Percentiles rank a stretch among this genome's conserved stretches.
Conservation (phyloP, 768 basidiomycete species). For the Termitomyces sp. region DNA sequence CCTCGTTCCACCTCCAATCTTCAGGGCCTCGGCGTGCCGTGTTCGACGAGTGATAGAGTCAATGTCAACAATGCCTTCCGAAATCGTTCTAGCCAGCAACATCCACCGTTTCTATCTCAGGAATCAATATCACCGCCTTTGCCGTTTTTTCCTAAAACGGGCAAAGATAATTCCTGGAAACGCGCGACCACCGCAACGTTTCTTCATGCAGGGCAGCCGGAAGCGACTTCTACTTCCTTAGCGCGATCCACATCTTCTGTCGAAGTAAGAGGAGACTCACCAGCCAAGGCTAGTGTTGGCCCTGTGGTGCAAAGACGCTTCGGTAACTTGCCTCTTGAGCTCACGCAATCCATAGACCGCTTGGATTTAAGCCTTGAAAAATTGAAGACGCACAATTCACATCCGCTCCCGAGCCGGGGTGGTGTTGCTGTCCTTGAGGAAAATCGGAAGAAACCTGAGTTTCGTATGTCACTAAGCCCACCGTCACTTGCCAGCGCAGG, state of each 20-base stretch:
- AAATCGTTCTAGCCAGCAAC: not conserved
- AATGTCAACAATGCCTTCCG: not conserved
- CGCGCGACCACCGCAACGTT: slow-evolving; percentile 4
- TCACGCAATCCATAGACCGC: slow-evolving; percentile 24
- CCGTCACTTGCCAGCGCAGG: slow-evolving; percentile 16
- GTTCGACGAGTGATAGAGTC: not conserved
- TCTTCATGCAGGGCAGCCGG: not conserved
- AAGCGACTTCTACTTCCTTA: not conserved
- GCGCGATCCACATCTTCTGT: not conserved
- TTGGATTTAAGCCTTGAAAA: slow-evolving; percentile 26
- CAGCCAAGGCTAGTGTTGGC: not conserved
- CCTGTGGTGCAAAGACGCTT: not conserved
- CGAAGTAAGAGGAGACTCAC: not conserved
- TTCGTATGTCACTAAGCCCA: slow-evolving; percentile 1
- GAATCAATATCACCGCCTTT: not conserved
- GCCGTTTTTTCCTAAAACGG: not conserved
- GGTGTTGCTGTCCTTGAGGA: not conserved
- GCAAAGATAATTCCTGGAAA: slow-evolving; percentile 3
- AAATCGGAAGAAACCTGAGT: not conserved
- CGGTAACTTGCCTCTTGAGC: slow-evolving; percentile 9
- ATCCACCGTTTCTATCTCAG: not conserved
- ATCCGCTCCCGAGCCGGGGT: slow-evolving; percentile 11
- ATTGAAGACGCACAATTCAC: slow-evolving; percentile 23
- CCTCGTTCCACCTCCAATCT: not conserved
- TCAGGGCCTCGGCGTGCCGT: not conserved